Percentiles rank a stretch among this genome's conserved stretches.
These are phyloP conservation scores for Alternaria panax DNA, from an alignment of 2,329 filamentous ascomycete species.

Conservation along the genomic window DNA sequence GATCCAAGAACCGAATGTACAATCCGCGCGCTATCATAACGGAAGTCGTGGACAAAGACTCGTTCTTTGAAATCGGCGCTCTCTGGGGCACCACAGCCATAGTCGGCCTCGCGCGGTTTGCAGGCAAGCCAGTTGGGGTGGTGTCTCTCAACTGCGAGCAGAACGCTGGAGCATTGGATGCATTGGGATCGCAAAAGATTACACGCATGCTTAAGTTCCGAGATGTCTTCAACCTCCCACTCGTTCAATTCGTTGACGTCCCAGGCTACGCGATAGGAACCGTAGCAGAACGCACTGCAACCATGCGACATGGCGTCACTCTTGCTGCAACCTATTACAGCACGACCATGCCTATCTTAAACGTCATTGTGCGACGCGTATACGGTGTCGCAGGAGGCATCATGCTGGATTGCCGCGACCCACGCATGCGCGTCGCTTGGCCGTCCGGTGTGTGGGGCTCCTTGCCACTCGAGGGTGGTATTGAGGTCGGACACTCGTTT, in stretches of 20 bases:
- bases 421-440: slow-evolving; percentile 68
- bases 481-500: slow-evolving; percentile 68
- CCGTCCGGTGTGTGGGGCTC: slow-evolving; percentile 69
- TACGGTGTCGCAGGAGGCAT: slow-evolving; percentile 71
- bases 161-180: slow-evolving; percentile 68
- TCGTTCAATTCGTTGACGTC: slow-evolving; percentile 69
- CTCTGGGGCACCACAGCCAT: slow-evolving; percentile 70
- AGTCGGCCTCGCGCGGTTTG: slow-evolving; percentile 65
- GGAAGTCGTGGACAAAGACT: slow-evolving; percentile 62
- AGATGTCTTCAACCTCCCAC: slow-evolving; percentile 70
- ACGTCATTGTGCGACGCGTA: slow-evolving; percentile 66
- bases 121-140: slow-evolving; percentile 65
- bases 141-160: slow-evolving; percentile 67
- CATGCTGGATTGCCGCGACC: slow-evolving; percentile 69
- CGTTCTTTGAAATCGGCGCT: slow-evolving; percentile 70
- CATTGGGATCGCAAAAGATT: slow-evolving; percentile 67
- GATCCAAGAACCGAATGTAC: slow-evolving; percentile 67
- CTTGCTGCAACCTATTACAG: slow-evolving; percentile 68
- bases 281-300: slow-evolving; percentile 67
- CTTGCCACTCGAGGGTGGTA: slow-evolving; percentile 68
- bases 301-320: slow-evolving; percentile 70
- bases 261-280: slow-evolving; percentile 70
- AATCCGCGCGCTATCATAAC: slow-evolving; percentile 65
- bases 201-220: slow-evolving; percentile 67
- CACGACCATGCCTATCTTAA: slow-evolving; percentile 69